A percentile compares a stretch with the other conserved stretches of the same genome.
These are phyloP conservation scores for Acer saccharum DNA, from an alignment of 345 rosid genomes.

Conservation along the genomic window DNA sequence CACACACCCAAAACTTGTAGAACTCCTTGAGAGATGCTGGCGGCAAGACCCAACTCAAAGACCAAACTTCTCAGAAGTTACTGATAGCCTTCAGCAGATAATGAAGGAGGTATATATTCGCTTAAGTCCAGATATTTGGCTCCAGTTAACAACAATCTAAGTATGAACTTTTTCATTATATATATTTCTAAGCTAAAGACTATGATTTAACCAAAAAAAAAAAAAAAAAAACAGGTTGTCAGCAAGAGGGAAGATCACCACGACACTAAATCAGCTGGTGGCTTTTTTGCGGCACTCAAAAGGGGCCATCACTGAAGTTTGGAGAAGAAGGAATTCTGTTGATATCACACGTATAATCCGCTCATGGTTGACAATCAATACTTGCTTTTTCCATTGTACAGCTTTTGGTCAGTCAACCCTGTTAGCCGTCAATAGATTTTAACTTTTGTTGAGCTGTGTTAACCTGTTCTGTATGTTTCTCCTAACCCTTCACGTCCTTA, in stretches of 20 bases:
- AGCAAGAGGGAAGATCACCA: slow-evolving; percentile 46
- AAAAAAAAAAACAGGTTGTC: slow-evolving; percentile 47
- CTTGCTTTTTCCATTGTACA: slow-evolving; percentile 39
- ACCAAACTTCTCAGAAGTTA: slow-evolving; percentile 79
- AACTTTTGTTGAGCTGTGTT: not conserved
- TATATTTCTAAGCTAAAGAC: slow-evolving; percentile 10
- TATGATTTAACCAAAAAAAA: not conserved
- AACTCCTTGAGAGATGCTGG: slow-evolving; percentile 92
- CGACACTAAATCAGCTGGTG: slow-evolving; percentile 48
- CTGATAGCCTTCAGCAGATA: slow-evolving; percentile 61
- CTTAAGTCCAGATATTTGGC: not conserved
- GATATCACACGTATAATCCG: slow-evolving; percentile 27
- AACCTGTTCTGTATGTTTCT: no score
- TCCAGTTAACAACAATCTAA: not conserved
- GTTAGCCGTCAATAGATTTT: not conserved
- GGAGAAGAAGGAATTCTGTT: slow-evolving; percentile 18
- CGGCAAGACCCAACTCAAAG: slow-evolving; percentile 75
- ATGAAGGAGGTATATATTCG: slow-evolving; percentile 57
- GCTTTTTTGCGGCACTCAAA: slow-evolving; percentile 50
- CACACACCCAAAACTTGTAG: slow-evolving; percentile 68
- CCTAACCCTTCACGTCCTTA: not conserved
- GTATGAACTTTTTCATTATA: not conserved
- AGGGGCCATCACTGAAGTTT: slow-evolving; percentile 51
- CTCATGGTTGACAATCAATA: slow-evolving; percentile 14
- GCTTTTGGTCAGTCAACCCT: slow-evolving; percentile 20